Evolutionary conservation across 371 early-diverging fungal genomes (phyloP).

Genomic region (Zancudomyces culisetae): DNA sequence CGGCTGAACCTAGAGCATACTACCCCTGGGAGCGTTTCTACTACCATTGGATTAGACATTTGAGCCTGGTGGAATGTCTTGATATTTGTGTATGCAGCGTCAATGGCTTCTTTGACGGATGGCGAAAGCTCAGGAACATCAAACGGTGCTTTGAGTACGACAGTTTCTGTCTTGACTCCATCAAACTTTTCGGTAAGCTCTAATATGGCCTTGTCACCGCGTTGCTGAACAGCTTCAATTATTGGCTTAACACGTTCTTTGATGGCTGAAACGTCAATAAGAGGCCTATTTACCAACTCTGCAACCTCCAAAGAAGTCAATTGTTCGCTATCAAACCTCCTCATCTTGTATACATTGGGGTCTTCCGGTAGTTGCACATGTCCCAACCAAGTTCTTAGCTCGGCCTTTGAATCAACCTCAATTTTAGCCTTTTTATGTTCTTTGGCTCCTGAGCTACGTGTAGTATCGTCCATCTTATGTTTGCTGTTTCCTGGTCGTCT

Average conservation of each 20-base stretch:
- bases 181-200: slow-evolving; percentile 83
- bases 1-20: slow-evolving; percentile 76
- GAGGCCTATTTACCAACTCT: slow-evolving; percentile 69
- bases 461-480: slow-evolving; percentile 34
- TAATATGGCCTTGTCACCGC: slow-evolving; percentile 71
- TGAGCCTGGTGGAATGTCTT: slow-evolving; percentile 87
- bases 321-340: slow-evolving; percentile 28
- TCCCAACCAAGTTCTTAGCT: slow-evolving; percentile 4
- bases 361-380: neutral
- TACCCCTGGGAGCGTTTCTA: slow-evolving; percentile 95
- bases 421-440: slow-evolving; percentile 6
- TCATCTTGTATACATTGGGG: slow-evolving; percentile 37
- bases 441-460: too few relatives aligned
- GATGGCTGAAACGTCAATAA: slow-evolving; percentile 73
- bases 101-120: slow-evolving; percentile 63
- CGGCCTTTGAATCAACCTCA: slow-evolving; percentile 8
- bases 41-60: slow-evolving; percentile 45
- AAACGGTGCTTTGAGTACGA: slow-evolving; percentile 75
- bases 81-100: slow-evolving; percentile 84
- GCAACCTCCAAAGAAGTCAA: slow-evolving; percentile 28
- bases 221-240: slow-evolving; percentile 53
- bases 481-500: slow-evolving; percentile 90
- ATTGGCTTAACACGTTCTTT: slow-evolving; percentile 76
- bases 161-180: slow-evolving; percentile 42
- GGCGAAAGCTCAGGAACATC: slow-evolving; percentile 39